phyloP scores from a whole-genome alignment of 208 protist genomes.

The Leishmania tropica region DNA sequence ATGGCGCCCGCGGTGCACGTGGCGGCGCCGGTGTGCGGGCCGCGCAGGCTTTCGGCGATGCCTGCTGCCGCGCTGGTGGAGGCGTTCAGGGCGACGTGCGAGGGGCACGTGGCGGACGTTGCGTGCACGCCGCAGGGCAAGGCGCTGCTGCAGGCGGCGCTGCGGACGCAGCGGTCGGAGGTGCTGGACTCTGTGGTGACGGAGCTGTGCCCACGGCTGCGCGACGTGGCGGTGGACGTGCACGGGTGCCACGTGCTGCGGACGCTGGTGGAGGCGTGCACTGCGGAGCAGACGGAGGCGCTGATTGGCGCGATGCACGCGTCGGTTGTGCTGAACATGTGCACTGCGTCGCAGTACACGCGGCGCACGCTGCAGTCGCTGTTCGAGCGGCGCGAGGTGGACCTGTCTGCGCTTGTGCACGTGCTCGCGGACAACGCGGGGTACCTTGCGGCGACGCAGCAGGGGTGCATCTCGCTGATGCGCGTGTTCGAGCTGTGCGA shows the following conservation, averaged over 20 bases:
- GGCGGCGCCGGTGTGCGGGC: background rate
- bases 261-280: constrained; percentile 52
- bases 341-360: constrained; percentile 81
- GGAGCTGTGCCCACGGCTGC: constrained; percentile 58
- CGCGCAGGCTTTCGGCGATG: constrained; percentile 9
- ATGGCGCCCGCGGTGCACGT: constrained; percentile 1
- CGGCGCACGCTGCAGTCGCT: constrained; percentile 73
- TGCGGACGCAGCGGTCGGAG: constrained; percentile 49
- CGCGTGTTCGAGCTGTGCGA: constrained; percentile 80
- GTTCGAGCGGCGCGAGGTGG: constrained; percentile 67
- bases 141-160: constrained; percentile 44
- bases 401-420: constrained; percentile 61
- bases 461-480: constrained; percentile 90
- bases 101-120: constrained; percentile 55
- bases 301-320: constrained; percentile 67
- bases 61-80: constrained; percentile 20
- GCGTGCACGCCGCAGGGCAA: constrained; percentile 68
- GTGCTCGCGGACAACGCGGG: constrained; percentile 65
- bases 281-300: constrained; percentile 45
- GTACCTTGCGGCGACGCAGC: constrained; percentile 85
- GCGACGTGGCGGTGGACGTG: constrained; percentile 61
- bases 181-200: constrained; percentile 49
- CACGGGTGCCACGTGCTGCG: constrained; percentile 83
- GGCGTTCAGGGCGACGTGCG: constrained; percentile 24
- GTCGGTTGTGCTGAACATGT: constrained; percentile 79